Evolutionary conservation across 805 yeast species (phyloP).

Genomic region (Candida glaebosa): DNA sequence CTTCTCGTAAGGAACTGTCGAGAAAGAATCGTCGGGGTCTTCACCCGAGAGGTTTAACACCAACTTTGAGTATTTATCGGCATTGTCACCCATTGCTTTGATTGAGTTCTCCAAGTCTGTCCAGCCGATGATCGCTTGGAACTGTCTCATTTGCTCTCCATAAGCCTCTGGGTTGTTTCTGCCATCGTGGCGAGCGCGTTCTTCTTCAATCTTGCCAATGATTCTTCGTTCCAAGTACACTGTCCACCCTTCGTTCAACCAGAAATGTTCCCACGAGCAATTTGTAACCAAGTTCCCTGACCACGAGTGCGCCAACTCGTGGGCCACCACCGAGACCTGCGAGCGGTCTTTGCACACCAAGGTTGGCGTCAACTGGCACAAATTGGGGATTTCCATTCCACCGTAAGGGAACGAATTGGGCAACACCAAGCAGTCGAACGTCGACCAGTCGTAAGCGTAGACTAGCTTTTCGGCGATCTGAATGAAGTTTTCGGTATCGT

Average conservation of each 20-base stretch:
- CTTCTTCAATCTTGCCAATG: slow-evolving; percentile 49
- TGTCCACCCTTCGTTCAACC: slow-evolving; percentile 97
- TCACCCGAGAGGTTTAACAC: slow-evolving; percentile 66
- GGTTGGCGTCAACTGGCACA: slow-evolving; percentile 89
- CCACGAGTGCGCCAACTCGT: slow-evolving; percentile 92
- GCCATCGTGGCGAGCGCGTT: slow-evolving; percentile 5
- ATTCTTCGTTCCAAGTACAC: slow-evolving; percentile 87
- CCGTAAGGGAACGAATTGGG: slow-evolving; percentile 83
- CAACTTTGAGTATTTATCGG: slow-evolving; percentile 53
- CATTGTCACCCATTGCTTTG: slow-evolving; percentile 55
- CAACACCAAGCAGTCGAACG: slow-evolving; percentile 74
- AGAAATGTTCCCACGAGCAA: slow-evolving; percentile 89
- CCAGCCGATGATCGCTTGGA: slow-evolving; percentile 88
- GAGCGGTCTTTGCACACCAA: slow-evolving; percentile 79
- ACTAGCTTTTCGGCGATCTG: slow-evolving; percentile 72
- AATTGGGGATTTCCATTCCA: slow-evolving; percentile 93
- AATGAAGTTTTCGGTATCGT: slow-evolving; percentile 78
- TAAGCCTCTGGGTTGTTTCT: slow-evolving; percentile 28
- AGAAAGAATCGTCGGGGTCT: slow-evolving; percentile 89
- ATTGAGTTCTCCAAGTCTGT: slow-evolving; percentile 68
- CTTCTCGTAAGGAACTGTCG: slow-evolving; percentile 87
- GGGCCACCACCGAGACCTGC: slow-evolving; percentile 87
- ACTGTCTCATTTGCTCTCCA: slow-evolving; percentile 75
- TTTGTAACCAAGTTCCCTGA: slow-evolving; percentile 88
- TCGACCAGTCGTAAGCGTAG: slow-evolving; percentile 80